Percentiles rank a stretch among this genome's conserved stretches.
Evolutionary conservation across 305 asterid species (phyloP).

Genomic region (Fraxinus angustifolia): DNA sequence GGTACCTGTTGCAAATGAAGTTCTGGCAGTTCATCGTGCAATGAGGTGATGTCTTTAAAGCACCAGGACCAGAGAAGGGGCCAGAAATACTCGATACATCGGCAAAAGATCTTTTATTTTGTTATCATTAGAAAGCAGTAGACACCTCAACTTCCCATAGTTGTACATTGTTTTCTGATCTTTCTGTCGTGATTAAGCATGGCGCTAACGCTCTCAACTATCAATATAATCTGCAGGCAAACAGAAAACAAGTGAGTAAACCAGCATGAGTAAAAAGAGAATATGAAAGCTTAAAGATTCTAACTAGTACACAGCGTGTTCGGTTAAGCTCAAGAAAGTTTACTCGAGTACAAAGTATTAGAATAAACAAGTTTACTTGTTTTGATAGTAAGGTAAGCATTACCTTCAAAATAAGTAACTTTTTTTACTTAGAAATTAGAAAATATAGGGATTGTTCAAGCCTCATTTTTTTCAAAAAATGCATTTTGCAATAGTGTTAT

Average conservation of each 20-base stretch:
- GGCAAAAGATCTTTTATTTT: neutral
- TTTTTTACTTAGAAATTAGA: neutral
- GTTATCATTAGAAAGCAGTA: neutral
- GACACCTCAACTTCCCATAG: constrained; percentile 28
- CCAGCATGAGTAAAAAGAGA: neutral
- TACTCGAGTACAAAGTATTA: no score
- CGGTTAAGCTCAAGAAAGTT: neutral
- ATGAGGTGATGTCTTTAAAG: constrained; percentile 7
- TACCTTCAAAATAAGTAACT: neutral
- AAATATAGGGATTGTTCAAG: neutral
- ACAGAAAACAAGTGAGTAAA: neutral
- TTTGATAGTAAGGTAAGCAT: neutral
- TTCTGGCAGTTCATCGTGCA: constrained; percentile 15
- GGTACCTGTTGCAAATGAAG: neutral
- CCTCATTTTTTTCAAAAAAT: no score
- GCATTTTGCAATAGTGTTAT: no score
- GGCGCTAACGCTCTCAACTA: constrained; percentile 79
- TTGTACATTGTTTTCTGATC: constrained; percentile 51
- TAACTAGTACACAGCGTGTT: neutral
- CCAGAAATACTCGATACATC: constrained; percentile 2
- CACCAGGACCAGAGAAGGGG: constrained; percentile 9
- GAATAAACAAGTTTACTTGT: neutral
- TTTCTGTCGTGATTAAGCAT: constrained; percentile 82
- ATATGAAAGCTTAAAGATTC: neutral
- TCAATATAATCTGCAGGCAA: constrained; percentile 63